Evolutionary conservation across 164 flowering plant species (phyloP).

Genomic region (Santalum album): DNA sequence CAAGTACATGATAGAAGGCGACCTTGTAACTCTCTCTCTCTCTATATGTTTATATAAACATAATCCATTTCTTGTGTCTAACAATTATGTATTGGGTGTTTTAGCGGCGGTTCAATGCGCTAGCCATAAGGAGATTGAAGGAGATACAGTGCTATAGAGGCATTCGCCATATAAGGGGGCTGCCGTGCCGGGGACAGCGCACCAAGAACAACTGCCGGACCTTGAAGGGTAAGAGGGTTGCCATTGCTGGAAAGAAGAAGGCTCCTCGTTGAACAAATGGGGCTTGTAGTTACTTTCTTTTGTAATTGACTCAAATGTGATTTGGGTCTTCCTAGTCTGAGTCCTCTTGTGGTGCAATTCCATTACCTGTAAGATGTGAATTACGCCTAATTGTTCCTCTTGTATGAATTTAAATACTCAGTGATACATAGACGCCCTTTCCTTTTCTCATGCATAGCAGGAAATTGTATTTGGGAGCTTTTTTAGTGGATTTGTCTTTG

Average conservation of each 20-base stretch:
- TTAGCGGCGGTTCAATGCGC: slow-evolving; percentile 85
- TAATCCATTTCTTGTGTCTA: too few species aligned
- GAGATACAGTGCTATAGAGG: slow-evolving; percentile 96
- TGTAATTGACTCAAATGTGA: not conserved
- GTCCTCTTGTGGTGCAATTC: slow-evolving; percentile 1
- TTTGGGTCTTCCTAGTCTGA: not conserved
- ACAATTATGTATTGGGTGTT: slow-evolving; percentile 1
- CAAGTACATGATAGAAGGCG: slow-evolving; percentile 94
- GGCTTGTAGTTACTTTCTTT: not conserved
- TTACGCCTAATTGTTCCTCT: too few species aligned
- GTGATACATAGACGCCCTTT: too few species aligned
- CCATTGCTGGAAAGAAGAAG: slow-evolving; percentile 90
- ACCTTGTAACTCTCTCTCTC: slow-evolving; percentile 43
- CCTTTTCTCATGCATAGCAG: too few species aligned
- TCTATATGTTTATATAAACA: not conserved
- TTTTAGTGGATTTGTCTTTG: too few species aligned
- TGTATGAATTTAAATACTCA: too few species aligned
- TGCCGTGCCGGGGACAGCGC: slow-evolving; percentile 94
- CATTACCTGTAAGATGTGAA: not conserved
- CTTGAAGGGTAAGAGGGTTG: slow-evolving; percentile 79
- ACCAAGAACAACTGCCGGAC: slow-evolving; percentile 92
- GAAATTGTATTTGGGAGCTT: too few species aligned
- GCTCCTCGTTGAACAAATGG: slow-evolving; percentile 31
- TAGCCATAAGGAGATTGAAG: slow-evolving; percentile 73
- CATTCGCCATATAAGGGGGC: slow-evolving; percentile 65